Percentiles rank a stretch among this genome's conserved stretches.
These are phyloP conservation scores for Rhododendron henanense DNA, from an alignment of 148 eudicot genomes.

Conservation along the genomic window DNA sequence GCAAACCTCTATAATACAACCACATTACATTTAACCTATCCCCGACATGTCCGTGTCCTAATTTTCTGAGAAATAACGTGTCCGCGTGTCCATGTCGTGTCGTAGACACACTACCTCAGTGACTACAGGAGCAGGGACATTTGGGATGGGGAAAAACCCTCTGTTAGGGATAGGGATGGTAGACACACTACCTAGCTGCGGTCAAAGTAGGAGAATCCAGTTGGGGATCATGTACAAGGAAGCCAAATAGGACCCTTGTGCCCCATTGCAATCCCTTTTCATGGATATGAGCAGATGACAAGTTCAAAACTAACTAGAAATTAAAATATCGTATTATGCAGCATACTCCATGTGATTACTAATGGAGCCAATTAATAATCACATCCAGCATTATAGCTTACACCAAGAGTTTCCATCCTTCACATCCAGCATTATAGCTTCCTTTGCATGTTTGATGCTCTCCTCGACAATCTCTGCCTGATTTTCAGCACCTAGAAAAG, in stretches of 20 bases:
- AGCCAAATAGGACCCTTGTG: neutral
- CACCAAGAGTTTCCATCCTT: constrained; percentile 97
- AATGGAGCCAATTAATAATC: neutral
- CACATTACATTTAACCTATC: no score
- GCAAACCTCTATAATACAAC: no score
- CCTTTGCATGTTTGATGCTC: constrained; percentile 87
- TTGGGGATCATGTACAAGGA: neutral
- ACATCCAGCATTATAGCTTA: constrained; percentile 32
- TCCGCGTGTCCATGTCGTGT: no score
- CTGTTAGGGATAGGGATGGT: neutral
- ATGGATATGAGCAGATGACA: neutral
- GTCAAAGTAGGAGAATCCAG: neutral
- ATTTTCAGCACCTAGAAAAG: constrained; percentile 57
- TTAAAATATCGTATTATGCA: neutral
- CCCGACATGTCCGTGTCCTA: no score
- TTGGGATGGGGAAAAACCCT: neutral
- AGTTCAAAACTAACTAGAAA: neutral
- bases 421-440: constrained; percentile 84
- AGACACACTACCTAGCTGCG: neutral
- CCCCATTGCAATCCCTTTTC: neutral
- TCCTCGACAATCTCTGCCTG: constrained; percentile 66
- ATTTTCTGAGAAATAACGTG: no score
- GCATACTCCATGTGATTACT: neutral
- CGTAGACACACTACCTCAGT: neutral
- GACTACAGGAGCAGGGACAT: neutral